Conservation (phyloP, 192 early-diverging fungal species). For the Gryganskiella cystojenkinii region DNA sequence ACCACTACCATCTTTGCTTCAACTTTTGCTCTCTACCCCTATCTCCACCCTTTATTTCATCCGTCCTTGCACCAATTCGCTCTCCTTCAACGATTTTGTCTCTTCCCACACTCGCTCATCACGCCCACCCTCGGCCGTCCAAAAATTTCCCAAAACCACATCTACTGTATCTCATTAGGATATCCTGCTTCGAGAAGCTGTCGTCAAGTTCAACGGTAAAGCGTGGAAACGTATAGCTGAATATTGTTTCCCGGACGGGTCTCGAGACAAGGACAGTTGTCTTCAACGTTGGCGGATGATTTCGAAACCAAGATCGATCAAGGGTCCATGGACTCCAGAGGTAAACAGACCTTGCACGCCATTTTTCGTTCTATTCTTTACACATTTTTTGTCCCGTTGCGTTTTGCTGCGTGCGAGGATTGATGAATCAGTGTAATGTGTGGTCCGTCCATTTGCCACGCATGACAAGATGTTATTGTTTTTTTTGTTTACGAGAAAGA, state of each 20-base stretch:
- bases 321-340: conserved; percentile 54
- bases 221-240: conserved; percentile 53
- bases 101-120: too few relatives aligned
- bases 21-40: background rate
- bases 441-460: too few relatives aligned
- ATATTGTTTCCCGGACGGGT: conserved; percentile 47
- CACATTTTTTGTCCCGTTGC: background rate
- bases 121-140: too few relatives aligned
- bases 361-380: background rate
- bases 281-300: conserved; percentile 55
- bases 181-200: conserved; percentile 39
- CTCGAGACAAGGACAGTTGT: conserved; percentile 52
- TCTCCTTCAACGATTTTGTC: background rate
- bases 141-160: background rate
- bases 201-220: conserved; percentile 53
- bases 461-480: too few relatives aligned
- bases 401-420: too few relatives aligned
- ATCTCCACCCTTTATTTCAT: background rate
- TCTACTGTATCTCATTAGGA: conserved; percentile 11
- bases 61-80: background rate
- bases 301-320: conserved; percentile 51
- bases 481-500: too few relatives aligned
- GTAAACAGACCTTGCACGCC: background rate
- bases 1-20: too few relatives aligned
- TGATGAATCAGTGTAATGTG: too few relatives aligned